Conservation (phyloP, 2,329 filamentous ascomycete species). For the Pseudocercospora eumusae region DNA sequence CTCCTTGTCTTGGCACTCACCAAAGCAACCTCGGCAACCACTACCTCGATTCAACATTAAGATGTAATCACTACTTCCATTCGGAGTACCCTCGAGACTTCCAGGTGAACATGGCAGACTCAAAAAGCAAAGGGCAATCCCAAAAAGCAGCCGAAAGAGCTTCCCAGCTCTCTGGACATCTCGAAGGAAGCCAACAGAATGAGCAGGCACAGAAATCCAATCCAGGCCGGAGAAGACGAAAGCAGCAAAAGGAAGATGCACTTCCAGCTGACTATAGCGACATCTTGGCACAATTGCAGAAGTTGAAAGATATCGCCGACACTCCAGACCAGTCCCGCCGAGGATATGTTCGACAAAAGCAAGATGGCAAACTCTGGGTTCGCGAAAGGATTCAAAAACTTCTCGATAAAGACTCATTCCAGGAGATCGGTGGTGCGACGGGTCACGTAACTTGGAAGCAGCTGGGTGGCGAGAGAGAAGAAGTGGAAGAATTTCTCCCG, state of each 20-base stretch:
- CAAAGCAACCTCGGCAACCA: not conserved
- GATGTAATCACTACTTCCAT: not conserved
- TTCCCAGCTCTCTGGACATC: constrained; percentile 36
- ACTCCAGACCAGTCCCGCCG: constrained; percentile 57
- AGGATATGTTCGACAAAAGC: constrained; percentile 64
- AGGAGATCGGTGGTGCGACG: constrained; percentile 62
- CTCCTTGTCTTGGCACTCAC: not conserved
- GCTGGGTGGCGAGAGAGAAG: constrained; percentile 47
- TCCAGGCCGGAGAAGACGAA: constrained; percentile 34
- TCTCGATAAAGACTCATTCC: constrained; percentile 59
- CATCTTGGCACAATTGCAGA: constrained; percentile 58
- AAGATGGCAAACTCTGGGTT: constrained; percentile 66
- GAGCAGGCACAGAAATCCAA: constrained; percentile 30
- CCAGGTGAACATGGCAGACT: constrained; percentile 2
- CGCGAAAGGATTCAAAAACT: constrained; percentile 61
- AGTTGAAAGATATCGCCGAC: constrained; percentile 55
- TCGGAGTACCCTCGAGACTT: not conserved
- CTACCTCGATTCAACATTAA: not conserved
- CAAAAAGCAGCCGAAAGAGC: constrained; percentile 32
- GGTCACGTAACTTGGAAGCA: constrained; percentile 62
- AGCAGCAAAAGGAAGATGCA: constrained; percentile 42
- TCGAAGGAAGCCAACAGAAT: constrained; percentile 43
- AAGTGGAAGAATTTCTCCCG: constrained; percentile 56
- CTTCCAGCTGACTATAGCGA: constrained; percentile 64
- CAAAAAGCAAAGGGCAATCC: constrained; percentile 10